Evolutionary conservation across 2,329 filamentous ascomycete genomes (phyloP).

Genomic region (Botrytis deweyae): DNA sequence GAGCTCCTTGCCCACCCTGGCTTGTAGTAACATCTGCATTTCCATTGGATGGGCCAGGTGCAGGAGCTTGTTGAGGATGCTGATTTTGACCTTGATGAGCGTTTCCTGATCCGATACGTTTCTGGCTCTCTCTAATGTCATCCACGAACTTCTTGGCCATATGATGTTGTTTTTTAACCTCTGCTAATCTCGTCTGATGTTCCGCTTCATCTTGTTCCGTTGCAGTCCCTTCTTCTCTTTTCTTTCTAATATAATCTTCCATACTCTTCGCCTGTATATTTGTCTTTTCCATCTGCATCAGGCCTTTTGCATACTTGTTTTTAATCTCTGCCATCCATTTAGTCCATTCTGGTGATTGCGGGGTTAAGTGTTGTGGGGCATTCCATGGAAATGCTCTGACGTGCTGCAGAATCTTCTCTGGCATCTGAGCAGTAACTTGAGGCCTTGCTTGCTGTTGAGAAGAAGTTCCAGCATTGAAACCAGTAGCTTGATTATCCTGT

Average conservation of each 20-base stretch:
- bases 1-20: constrained; percentile 20
- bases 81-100: constrained; percentile 6
- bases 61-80: constrained; percentile 26
- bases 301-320: constrained; percentile 48
- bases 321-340: constrained; percentile 53
- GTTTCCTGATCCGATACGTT: constrained; percentile 28
- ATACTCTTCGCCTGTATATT: constrained; percentile 45
- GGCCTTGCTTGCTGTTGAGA: constrained; percentile 23
- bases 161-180: constrained; percentile 46
- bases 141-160: constrained; percentile 52
- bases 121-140: constrained; percentile 45
- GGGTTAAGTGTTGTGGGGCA: constrained; percentile 45
- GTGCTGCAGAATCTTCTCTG: constrained; percentile 45
- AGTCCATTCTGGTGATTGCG: constrained; percentile 44
- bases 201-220: constrained; percentile 50
- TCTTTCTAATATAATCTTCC: constrained; percentile 46
- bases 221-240: constrained; percentile 46
- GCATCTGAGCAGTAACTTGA: constrained; percentile 24
- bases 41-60: constrained; percentile 1
- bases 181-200: constrained; percentile 46
- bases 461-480: constrained; percentile 23
- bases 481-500: constrained; percentile 20
- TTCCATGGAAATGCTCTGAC: constrained; percentile 50
- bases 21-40: neutral
- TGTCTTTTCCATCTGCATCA: constrained; percentile 51